Percentiles rank a stretch among this genome's conserved stretches.
Conservation (phyloP, 139 green algal genomes). For the Chlorokybus atmophyticus region DNA sequence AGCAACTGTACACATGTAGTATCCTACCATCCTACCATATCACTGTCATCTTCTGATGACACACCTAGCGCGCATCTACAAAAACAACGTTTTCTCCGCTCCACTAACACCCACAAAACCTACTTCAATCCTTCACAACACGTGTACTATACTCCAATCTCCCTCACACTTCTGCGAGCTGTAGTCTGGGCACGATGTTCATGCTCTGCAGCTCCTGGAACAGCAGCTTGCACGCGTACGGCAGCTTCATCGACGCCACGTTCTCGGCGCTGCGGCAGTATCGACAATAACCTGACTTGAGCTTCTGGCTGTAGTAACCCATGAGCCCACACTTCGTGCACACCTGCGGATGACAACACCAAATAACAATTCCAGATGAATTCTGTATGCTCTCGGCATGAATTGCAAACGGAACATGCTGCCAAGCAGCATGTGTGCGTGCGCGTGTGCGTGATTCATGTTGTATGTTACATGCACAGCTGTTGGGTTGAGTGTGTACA, state of each 20-base stretch:
- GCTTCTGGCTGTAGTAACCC: conserved; percentile 68
- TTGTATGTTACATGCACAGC: too few species aligned
- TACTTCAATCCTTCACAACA: too few species aligned
- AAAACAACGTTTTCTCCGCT: too few species aligned
- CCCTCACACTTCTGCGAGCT: conserved; percentile 33
- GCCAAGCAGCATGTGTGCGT: background rate
- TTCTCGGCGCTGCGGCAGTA: conserved; percentile 41
- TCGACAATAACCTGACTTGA: conserved; percentile 43
- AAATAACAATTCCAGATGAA: too few species aligned
- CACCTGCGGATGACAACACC: conserved; percentile 79
- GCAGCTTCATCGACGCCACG: conserved; percentile 78
- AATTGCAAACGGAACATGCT: background rate
- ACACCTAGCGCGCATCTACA: too few species aligned
- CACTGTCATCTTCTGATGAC: too few species aligned
- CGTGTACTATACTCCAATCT: too few species aligned
- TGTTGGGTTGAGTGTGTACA: too few species aligned
- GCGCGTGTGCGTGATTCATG: background rate
- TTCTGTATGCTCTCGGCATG: too few species aligned
- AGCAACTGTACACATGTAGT: too few species aligned
- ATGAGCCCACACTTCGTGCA: conserved; percentile 86
- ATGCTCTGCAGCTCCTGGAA: conserved; percentile 74
- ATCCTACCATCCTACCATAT: too few species aligned
- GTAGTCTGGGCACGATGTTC: conserved; percentile 82
- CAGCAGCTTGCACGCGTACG: conserved; percentile 93
- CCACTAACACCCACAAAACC: too few species aligned